phyloP scores from a whole-genome alignment of 345 rosid genomes.

The Sisymbrium altissimum region DNA sequence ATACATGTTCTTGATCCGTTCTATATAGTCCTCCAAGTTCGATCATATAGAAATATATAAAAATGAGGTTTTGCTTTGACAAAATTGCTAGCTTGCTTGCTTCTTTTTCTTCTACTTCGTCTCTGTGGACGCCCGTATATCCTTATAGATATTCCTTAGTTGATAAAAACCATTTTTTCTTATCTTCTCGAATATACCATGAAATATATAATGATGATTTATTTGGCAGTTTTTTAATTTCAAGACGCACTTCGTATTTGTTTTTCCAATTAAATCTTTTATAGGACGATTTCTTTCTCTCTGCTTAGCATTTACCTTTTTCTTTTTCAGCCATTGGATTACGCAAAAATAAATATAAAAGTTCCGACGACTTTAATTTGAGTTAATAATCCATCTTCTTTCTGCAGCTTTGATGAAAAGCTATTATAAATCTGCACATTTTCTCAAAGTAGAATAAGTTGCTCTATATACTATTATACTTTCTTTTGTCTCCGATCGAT shows the following conservation, averaged over 20 bases:
- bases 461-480: background rate
- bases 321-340: background rate
- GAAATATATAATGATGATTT: background rate
- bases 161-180: background rate
- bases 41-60: background rate
- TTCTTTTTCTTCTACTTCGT: background rate
- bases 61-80: background rate
- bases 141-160: constrained; percentile 19
- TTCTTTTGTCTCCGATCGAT: constrained; percentile 17
- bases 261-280: background rate
- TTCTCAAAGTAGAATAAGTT: constrained; percentile 1
- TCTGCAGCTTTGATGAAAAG: constrained; percentile 29
- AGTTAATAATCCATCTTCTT: constrained; percentile 16
- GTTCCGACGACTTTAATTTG: constrained; percentile 15
- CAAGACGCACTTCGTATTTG: background rate
- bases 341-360: background rate
- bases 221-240: background rate
- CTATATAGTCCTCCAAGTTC: constrained; percentile 2
- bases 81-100: constrained; percentile 6
- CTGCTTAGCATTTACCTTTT: background rate
- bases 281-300: background rate
- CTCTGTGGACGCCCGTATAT: constrained; percentile 10
- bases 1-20: constrained; percentile 11
- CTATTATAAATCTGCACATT: constrained; percentile 11
- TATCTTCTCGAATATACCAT: constrained; percentile 26